Percentiles rank a stretch among this genome's conserved stretches.
Conservation (phyloP, 23 red algal species). For the Gracilaria caudata region DNA sequence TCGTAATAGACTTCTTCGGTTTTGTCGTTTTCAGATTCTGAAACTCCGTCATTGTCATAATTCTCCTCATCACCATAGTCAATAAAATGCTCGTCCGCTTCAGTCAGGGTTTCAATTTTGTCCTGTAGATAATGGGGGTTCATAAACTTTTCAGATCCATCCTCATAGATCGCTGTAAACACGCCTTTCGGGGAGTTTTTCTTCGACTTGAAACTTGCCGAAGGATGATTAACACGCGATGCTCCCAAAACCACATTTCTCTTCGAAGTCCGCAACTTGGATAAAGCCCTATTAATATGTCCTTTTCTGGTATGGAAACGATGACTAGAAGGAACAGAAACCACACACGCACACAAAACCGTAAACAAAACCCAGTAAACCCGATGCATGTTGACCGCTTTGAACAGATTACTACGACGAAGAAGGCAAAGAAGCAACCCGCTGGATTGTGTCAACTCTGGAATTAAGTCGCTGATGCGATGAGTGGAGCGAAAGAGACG, state of each 20-base stretch:
- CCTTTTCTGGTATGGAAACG: not conserved
- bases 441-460: not conserved
- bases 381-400: conserved; percentile 4
- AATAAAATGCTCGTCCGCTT: conserved; percentile 5
- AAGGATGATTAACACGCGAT: not conserved
- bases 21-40: not conserved
- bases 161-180: not conserved
- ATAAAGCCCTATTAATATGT: not conserved
- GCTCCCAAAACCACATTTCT: not conserved
- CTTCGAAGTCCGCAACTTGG: not conserved
- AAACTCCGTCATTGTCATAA: not conserved
- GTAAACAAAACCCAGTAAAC: conserved; percentile 16
- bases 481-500: not conserved
- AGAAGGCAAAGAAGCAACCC: not conserved
- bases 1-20: not conserved
- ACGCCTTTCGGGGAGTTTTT: not conserved
- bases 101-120: conserved; percentile 12
- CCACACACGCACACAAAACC: conserved; percentile 1
- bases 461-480: not conserved
- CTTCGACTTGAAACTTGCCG: not conserved
- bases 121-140: conserved; percentile 4
- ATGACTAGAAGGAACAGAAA: conserved; percentile 4
- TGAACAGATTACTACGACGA: not conserved
- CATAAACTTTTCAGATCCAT: not conserved
- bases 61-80: conserved; percentile 1